These are phyloP conservation scores for Closterium sp. DNA, from an alignment of 139 green algal genomes.

Conservation along the genomic window DNA sequence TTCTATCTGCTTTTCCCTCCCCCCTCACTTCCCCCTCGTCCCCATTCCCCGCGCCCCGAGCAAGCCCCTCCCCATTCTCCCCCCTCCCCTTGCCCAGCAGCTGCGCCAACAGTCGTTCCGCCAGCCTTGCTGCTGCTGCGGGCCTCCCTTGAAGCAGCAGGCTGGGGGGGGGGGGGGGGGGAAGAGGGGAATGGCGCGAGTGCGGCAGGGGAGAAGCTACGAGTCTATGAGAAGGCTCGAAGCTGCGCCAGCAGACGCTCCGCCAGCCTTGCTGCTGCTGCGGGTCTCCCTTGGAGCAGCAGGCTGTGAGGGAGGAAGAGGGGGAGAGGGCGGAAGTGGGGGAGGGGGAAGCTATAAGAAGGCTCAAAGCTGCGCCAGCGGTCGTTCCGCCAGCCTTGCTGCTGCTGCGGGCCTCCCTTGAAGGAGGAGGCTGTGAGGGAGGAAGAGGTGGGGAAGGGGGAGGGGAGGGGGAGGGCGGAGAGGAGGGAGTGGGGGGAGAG, in stretches of 20 bases:
- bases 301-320: neutral
- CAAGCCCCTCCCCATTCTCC: neutral
- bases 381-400: neutral
- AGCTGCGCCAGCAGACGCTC: neutral
- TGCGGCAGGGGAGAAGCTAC: too few relatives aligned
- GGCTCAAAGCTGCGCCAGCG: neutral
- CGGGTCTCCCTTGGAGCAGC: neutral
- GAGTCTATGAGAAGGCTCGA: too few relatives aligned
- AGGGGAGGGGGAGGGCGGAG: neutral
- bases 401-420: neutral
- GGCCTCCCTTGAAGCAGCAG: neutral
- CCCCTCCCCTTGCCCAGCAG: neutral
- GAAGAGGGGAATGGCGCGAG: too few relatives aligned
- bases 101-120: neutral
- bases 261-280: neutral
- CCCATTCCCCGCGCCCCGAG: neutral
- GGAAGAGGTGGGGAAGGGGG: neutral
- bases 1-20: neutral
- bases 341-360: too few relatives aligned
- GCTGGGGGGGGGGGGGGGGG: neutral
- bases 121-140: neutral
- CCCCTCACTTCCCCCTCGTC: neutral
- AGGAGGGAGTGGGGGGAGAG: neutral
- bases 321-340: too few relatives aligned
- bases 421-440: neutral